Conservation (phyloP, 371 early-diverging fungal genomes). For the Coemansia sp. region DNA sequence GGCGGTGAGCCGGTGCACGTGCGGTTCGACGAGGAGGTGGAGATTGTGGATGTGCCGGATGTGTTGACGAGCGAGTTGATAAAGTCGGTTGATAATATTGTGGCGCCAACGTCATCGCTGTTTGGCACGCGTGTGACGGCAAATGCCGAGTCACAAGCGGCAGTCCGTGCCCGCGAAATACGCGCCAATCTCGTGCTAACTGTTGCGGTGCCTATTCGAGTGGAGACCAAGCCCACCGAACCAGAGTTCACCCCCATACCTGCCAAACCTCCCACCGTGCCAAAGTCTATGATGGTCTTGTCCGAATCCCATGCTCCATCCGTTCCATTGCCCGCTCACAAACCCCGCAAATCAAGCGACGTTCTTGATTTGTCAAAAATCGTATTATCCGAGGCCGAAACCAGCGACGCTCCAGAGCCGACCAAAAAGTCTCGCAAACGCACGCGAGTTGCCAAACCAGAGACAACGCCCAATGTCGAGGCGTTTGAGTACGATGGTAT, state of each 20-base stretch:
- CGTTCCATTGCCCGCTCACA: constrained; percentile 28
- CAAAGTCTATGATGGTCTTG: constrained; percentile 21
- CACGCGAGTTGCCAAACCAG: not conserved
- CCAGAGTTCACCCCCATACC: constrained; percentile 22
- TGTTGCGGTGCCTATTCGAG: constrained; percentile 34
- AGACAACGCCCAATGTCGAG: constrained; percentile 6
- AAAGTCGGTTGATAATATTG: constrained; percentile 3
- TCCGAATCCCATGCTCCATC: constrained; percentile 23
- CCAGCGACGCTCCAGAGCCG: constrained; percentile 26
- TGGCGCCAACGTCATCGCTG: constrained; percentile 53
- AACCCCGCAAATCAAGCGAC: constrained; percentile 51
- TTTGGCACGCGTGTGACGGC: constrained; percentile 47
- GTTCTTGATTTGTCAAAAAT: constrained; percentile 41
- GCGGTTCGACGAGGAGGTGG: constrained; percentile 44
- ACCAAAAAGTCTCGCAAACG: constrained; percentile 3
- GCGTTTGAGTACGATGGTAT: constrained; percentile 18
- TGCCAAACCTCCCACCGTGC: constrained; percentile 30
- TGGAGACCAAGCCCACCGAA: constrained; percentile 36
- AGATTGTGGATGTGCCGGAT: not conserved
- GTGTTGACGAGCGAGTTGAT: constrained; percentile 21
- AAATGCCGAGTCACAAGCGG: constrained; percentile 8
- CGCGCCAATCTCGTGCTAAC: constrained; percentile 50
- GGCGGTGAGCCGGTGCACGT: constrained; percentile 30
- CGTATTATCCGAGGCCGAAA: constrained; percentile 33
- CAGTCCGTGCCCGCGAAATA: constrained; percentile 40